Evolutionary conservation across 345 rosid genomes (phyloP).

Genomic region (Linum tenue): DNA sequence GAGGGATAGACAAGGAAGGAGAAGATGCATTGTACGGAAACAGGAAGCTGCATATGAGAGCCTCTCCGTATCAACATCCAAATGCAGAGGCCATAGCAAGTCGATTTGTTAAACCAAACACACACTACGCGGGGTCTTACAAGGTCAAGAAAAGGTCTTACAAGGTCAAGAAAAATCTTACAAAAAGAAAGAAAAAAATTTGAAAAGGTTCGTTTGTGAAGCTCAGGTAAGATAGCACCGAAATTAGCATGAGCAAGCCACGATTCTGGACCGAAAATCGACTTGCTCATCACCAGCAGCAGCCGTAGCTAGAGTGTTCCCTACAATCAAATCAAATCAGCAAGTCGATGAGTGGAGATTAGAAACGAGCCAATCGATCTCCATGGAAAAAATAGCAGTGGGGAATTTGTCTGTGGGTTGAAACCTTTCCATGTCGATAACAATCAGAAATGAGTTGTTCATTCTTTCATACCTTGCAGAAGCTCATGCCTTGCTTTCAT

Average conservation of each 20-base stretch:
- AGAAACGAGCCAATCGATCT: neutral
- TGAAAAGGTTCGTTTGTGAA: conserved; percentile 14
- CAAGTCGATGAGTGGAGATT: no score
- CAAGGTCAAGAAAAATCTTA: conserved; percentile 86
- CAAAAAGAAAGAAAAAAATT: neutral
- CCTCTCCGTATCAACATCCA: conserved; percentile 16
- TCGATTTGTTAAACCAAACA: neutral
- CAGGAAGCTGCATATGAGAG: neutral
- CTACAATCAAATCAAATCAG: no score
- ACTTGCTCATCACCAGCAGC: conserved; percentile 12
- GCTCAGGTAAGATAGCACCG: conserved; percentile 95
- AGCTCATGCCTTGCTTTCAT: conserved; percentile 28
- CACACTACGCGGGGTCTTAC: conserved; percentile 49
- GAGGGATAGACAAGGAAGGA: conserved; percentile 96
- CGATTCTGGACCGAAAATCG: neutral
- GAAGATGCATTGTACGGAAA: conserved; percentile 47
- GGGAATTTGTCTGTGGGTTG: neutral
- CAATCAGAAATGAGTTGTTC: neutral
- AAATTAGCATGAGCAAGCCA: conserved; percentile 17
- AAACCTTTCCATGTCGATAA: no score
- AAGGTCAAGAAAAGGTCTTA: conserved; percentile 99
- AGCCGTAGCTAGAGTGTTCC: neutral
- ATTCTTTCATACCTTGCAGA: conserved; percentile 32
- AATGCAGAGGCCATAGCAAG: conserved; percentile 1
- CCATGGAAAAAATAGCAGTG: neutral